phyloP scores from a whole-genome alignment of 164 flowering plant species.

The Macadamia tetraphylla region DNA sequence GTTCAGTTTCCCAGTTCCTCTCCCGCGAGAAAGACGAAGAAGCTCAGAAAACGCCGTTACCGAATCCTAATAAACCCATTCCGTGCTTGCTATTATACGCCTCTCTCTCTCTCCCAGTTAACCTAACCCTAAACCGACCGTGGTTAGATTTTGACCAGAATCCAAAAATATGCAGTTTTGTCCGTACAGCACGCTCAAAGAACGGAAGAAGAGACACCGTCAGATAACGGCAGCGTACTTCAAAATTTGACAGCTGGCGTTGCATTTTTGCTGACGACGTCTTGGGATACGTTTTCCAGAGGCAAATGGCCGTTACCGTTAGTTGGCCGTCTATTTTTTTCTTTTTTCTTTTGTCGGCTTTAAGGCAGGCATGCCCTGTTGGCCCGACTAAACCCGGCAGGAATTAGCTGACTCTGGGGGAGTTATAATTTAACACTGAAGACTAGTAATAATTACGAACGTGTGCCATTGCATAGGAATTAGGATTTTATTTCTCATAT shows the following conservation, averaged over 20 bases:
- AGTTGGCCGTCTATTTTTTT: slow-evolving; percentile 9
- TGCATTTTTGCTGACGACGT: slow-evolving; percentile 4
- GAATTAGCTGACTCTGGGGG: background rate
- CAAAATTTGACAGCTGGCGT: background rate
- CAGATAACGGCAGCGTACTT: slow-evolving; percentile 14
- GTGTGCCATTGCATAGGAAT: no score
- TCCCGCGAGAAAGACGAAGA: slow-evolving; percentile 2
- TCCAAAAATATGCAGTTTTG: background rate
- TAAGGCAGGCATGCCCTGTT: slow-evolving; percentile 27
- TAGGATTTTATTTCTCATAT: no score
- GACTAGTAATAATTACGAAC: background rate
- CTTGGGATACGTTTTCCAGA: slow-evolving; percentile 18
- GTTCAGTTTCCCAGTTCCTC: background rate
- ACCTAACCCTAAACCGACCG: slow-evolving; percentile 13
- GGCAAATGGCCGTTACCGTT: slow-evolving; percentile 10
- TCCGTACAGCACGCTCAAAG: slow-evolving; percentile 8
- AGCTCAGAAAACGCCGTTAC: slow-evolving; percentile 27
- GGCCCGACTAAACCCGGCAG: slow-evolving; percentile 26
- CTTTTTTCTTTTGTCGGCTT: slow-evolving; percentile 19
- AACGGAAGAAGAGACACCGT: slow-evolving; percentile 8
- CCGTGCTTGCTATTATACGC: slow-evolving; percentile 23
- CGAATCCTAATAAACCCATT: slow-evolving; percentile 22
- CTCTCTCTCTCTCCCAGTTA: slow-evolving; percentile 9
- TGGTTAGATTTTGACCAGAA: slow-evolving; percentile 18
- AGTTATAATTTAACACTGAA: no score